A percentile compares a stretch with the other conserved stretches of the same genome.
phyloP scores from a whole-genome alignment of 345 rosid genomes.

The Lepidium africanum region DNA sequence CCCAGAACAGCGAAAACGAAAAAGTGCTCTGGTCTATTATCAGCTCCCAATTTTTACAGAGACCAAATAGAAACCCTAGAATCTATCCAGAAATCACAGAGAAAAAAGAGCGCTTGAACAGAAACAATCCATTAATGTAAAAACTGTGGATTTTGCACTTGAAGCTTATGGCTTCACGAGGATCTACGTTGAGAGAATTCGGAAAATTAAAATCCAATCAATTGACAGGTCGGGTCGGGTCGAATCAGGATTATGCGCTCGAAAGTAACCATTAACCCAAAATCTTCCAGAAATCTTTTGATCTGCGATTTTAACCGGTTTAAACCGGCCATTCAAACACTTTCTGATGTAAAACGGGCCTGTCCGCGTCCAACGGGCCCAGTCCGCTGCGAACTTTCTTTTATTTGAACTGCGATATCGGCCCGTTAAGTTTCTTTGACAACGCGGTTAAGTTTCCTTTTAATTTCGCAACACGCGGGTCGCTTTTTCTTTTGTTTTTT shows the following conservation, averaged over 20 bases:
- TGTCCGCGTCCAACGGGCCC: too few species aligned
- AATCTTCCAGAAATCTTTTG: background rate
- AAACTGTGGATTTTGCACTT: background rate
- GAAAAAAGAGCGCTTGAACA: background rate
- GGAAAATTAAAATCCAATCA: background rate
- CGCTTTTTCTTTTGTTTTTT: background rate
- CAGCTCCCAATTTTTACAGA: background rate
- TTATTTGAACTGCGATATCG: too few species aligned
- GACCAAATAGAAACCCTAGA: conserved; percentile 15
- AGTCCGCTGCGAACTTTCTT: too few species aligned
- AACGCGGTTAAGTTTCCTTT: background rate
- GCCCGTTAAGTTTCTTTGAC: background rate
- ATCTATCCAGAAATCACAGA: conserved; percentile 5
- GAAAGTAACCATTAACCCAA: background rate
- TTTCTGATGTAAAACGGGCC: background rate
- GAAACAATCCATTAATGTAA: conserved; percentile 1
- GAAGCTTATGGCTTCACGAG: conserved; percentile 9
- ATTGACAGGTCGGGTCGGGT: conserved; percentile 9
- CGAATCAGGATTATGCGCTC: background rate
- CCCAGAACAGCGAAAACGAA: background rate
- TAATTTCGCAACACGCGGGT: conserved; percentile 13
- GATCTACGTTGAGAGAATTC: background rate
- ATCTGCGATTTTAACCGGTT: conserved; percentile 11
- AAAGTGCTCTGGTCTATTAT: background rate
- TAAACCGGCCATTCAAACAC: background rate